These are phyloP conservation scores for Colletotrichum camelliae DNA, from an alignment of 2,329 filamentous ascomycete genomes.

Conservation along the genomic window DNA sequence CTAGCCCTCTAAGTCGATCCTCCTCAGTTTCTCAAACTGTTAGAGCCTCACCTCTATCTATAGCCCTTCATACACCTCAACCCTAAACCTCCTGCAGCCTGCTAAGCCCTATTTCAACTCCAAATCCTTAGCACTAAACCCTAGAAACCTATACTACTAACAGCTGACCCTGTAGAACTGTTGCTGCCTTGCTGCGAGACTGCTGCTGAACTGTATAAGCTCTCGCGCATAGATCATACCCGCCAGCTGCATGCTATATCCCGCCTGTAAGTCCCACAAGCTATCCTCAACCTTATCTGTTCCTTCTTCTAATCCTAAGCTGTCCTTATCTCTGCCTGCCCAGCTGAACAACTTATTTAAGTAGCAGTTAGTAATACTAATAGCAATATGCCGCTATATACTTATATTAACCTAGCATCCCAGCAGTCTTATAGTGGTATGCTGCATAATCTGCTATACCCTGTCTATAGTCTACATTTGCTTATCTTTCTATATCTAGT, in stretches of 20 bases:
- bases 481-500: too few relatives aligned
- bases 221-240: slow-evolving; percentile 17
- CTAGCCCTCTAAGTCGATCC: neutral
- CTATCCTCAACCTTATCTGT: neutral
- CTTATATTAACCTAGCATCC: too few relatives aligned
- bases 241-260: slow-evolving; percentile 4
- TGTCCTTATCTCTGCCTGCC: slow-evolving; percentile 22
- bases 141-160: slow-evolving; percentile 20
- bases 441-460: too few relatives aligned
- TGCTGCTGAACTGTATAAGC: neutral
- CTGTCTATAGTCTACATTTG: too few relatives aligned
- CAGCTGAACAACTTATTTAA: too few relatives aligned
- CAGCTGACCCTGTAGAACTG: slow-evolving; percentile 18
- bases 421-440: too few relatives aligned
- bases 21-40: neutral
- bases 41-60: neutral
- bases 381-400: too few relatives aligned
- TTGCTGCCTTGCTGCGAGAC: neutral
- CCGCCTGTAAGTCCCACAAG: slow-evolving; percentile 8
- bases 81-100: neutral
- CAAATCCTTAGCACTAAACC: neutral
- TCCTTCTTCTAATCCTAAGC: neutral
- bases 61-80: neutral
- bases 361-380: too few relatives aligned
- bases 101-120: neutral